Evolutionary conservation across 2,329 filamentous ascomycete species (phyloP).

Genomic region (Lasiodiplodia gonubiensis): DNA sequence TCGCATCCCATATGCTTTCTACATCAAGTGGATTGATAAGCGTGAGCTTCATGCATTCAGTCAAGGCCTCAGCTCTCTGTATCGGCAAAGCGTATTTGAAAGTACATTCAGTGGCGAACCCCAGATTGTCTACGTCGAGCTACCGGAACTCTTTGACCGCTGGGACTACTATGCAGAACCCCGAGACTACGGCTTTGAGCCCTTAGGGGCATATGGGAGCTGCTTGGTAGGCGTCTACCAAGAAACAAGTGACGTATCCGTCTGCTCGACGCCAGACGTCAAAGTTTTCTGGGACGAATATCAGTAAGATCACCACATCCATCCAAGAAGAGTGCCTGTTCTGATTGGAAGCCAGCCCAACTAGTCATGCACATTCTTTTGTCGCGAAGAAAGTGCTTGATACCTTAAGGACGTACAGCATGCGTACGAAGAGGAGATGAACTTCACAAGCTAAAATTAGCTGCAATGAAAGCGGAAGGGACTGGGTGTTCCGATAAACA

Average conservation of each 20-base stretch:
- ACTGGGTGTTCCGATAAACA: too few relatives aligned
- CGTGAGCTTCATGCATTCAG: not conserved
- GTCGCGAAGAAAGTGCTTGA: not conserved
- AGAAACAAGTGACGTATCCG: not conserved
- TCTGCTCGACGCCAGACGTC: not conserved
- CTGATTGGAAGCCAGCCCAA: not conserved
- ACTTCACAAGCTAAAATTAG: too few relatives aligned
- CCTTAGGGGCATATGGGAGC: not conserved
- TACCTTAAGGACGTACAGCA: not conserved
- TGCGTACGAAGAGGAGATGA: not conserved
- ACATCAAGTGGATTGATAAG: not conserved
- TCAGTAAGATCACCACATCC: not conserved
- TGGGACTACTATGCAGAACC: slow-evolving; percentile 3
- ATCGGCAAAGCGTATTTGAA: not conserved
- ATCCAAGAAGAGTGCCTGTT: not conserved
- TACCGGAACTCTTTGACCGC: not conserved
- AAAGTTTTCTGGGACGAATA: slow-evolving; percentile 2
- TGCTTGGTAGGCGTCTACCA: not conserved
- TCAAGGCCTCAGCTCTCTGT: not conserved
- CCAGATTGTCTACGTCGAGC: not conserved
- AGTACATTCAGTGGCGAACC: not conserved
- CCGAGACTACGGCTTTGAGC: not conserved
- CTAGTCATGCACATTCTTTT: not conserved
- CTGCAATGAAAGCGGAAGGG: too few relatives aligned
- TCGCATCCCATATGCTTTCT: not conserved